Percentiles rank a stretch among this genome's conserved stretches.
Evolutionary conservation across 1,284 basidiomycete genomes (phyloP).

Genomic region (Leucoagaricus sp.): DNA sequence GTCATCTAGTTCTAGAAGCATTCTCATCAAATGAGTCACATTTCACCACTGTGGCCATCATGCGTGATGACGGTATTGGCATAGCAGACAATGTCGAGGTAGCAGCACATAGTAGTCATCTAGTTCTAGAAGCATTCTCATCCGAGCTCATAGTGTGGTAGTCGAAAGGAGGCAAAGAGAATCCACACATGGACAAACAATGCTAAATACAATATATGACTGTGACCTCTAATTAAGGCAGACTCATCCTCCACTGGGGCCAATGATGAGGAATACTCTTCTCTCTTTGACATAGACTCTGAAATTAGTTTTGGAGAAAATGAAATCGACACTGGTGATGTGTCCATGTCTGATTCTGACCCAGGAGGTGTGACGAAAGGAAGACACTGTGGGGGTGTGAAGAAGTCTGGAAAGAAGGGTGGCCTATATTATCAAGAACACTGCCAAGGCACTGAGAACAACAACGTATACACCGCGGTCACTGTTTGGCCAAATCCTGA

Average conservation of each 20-base stretch:
- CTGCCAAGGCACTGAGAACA: too few species aligned
- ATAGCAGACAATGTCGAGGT: neutral
- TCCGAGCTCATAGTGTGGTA: too few species aligned
- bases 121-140: neutral
- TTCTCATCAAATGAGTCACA: constrained; percentile 12
- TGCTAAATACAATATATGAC: too few species aligned
- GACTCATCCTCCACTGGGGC: neutral
- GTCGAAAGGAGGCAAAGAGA: too few species aligned
- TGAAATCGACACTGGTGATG: neutral
- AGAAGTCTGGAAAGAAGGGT: constrained; percentile 16
- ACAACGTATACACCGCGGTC: too few species aligned
- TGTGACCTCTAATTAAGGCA: too few species aligned
- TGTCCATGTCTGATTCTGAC: constrained; percentile 18
- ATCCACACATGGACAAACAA: too few species aligned
- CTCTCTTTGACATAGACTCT: neutral
- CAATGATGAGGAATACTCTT: neutral
- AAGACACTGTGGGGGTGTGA: constrained; percentile 17
- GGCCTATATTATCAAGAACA: too few species aligned
- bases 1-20: neutral
- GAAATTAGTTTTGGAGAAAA: neutral
- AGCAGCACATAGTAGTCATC: neutral
- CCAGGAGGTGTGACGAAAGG: constrained; percentile 20
- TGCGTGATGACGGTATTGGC: neutral
- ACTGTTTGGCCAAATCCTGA: too few species aligned
- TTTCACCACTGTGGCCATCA: too few species aligned